Conservation (phyloP, 306 rosid species). For the Dalbergia cochinchinensis region DNA sequence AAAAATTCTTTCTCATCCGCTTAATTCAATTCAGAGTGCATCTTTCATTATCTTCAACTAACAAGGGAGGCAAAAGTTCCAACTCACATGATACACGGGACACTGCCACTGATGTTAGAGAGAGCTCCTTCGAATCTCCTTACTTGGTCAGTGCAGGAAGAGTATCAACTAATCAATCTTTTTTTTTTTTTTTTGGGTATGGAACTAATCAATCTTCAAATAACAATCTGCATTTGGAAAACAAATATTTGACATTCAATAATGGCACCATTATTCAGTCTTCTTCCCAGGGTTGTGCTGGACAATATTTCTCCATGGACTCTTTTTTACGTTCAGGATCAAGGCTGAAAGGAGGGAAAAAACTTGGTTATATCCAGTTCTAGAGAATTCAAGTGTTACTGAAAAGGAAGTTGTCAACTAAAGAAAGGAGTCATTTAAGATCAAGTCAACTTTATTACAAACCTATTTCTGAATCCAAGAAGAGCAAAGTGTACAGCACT, state of each 20-base stretch:
- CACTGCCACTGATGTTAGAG: slow-evolving; percentile 28
- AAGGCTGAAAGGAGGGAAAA: slow-evolving; percentile 61
- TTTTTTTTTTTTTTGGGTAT: no score
- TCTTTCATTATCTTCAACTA: slow-evolving; percentile 9
- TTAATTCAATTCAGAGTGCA: slow-evolving; percentile 26
- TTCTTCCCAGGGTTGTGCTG: slow-evolving; percentile 79
- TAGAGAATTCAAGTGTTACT: slow-evolving; percentile 11
- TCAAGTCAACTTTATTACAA: slow-evolving; percentile 37
- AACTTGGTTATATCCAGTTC: slow-evolving; percentile 37
- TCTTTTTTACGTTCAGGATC: slow-evolving; percentile 94
- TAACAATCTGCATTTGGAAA: slow-evolving; percentile 40
- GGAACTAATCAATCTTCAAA: slow-evolving; percentile 24
- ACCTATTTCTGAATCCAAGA: slow-evolving; percentile 98
- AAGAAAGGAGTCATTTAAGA: slow-evolving; percentile 34
- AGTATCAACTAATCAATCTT: slow-evolving; percentile 23
- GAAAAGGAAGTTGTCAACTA: background rate
- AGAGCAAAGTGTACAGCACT: slow-evolving; percentile 88
- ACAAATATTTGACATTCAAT: slow-evolving; percentile 25
- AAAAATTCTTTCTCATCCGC: slow-evolving; percentile 6
- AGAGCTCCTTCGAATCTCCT: slow-evolving; percentile 45
- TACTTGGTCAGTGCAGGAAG: slow-evolving; percentile 39
- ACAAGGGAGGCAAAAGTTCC: slow-evolving; percentile 32
- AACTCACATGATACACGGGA: slow-evolving; percentile 50
- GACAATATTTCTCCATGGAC: slow-evolving; percentile 97
- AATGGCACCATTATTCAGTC: slow-evolving; percentile 59